A percentile compares a stretch with the other conserved stretches of the same genome.
Conservation (phyloP, 148 eudicot species). For the Polygonum aviculare region DNA sequence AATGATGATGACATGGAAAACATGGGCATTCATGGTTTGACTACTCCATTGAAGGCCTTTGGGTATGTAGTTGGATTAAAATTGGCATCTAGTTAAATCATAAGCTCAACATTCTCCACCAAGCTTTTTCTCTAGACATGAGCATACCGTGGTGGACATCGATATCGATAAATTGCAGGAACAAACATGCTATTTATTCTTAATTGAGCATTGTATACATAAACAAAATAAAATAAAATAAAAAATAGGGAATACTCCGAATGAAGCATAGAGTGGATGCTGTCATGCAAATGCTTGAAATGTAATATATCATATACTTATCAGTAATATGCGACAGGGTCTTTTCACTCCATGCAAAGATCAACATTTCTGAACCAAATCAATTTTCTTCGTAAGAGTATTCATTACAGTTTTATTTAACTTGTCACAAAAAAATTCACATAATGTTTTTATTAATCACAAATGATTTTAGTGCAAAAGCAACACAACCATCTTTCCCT, state of each 20-base stretch:
- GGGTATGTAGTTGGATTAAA: slow-evolving; percentile 42
- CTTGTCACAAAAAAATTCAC: too few species aligned
- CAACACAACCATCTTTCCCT: too few species aligned
- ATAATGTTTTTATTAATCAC: too few species aligned
- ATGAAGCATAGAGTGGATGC: slow-evolving; percentile 83
- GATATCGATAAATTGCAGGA: neutral
- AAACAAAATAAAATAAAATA: neutral
- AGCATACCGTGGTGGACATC: neutral
- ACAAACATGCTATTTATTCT: neutral
- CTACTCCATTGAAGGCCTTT: slow-evolving; percentile 92
- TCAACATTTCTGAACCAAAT: slow-evolving; percentile 35
- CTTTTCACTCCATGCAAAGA: slow-evolving; percentile 69
- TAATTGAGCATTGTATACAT: neutral
- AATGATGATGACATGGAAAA: slow-evolving; percentile 77
- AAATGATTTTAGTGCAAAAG: too few species aligned
- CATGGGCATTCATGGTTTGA: slow-evolving; percentile 80
- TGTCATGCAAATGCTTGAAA: slow-evolving; percentile 79
- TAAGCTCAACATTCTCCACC: neutral
- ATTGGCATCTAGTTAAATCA: neutral
- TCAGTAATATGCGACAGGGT: slow-evolving; percentile 37
- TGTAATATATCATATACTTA: slow-evolving; percentile 44
- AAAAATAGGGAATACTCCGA: slow-evolving; percentile 45
- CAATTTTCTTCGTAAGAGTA: too few species aligned
- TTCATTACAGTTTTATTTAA: too few species aligned
- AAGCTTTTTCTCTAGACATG: neutral